Conservation (phyloP, 805 yeast species). For the Lipomyces sp. region DNA sequence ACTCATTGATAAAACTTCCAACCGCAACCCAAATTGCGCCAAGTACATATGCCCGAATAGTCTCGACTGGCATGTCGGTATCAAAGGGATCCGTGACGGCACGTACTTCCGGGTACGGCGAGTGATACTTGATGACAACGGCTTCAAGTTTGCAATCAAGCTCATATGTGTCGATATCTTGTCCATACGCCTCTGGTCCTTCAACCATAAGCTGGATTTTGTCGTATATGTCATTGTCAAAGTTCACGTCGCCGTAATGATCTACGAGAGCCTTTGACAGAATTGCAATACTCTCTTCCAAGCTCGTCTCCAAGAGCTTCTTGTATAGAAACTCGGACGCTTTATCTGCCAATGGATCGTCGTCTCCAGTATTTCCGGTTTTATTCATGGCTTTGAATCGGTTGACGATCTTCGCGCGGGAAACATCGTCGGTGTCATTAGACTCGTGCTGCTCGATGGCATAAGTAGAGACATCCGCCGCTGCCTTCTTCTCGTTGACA, state of each 20-base stretch:
- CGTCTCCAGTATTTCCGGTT: slow-evolving; percentile 21
- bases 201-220: slow-evolving; percentile 21
- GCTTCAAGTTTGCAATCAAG: slow-evolving; percentile 52
- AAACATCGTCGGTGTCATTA: slow-evolving; percentile 7
- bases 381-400: slow-evolving; percentile 27
- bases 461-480: not conserved
- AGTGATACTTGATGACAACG: slow-evolving; percentile 49
- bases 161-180: slow-evolving; percentile 21
- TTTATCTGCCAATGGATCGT: slow-evolving; percentile 27
- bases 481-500: not conserved
- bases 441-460: not conserved
- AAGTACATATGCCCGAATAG: slow-evolving; percentile 58
- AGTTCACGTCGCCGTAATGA: slow-evolving; percentile 57
- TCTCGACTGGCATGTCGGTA: slow-evolving; percentile 53
- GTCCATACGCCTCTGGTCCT: slow-evolving; percentile 29
- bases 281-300: slow-evolving; percentile 50
- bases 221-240: slow-evolving; percentile 43
- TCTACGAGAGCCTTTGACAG: slow-evolving; percentile 49
- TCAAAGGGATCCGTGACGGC: slow-evolving; percentile 60
- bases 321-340: slow-evolving; percentile 23
- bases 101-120: slow-evolving; percentile 67
- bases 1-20: slow-evolving; percentile 63
- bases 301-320: slow-evolving; percentile 14
- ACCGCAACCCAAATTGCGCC: slow-evolving; percentile 59
- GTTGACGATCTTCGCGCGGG: slow-evolving; percentile 18